Conservation (phyloP, 768 basidiomycete species). For the Kwoniella sp. region DNA sequence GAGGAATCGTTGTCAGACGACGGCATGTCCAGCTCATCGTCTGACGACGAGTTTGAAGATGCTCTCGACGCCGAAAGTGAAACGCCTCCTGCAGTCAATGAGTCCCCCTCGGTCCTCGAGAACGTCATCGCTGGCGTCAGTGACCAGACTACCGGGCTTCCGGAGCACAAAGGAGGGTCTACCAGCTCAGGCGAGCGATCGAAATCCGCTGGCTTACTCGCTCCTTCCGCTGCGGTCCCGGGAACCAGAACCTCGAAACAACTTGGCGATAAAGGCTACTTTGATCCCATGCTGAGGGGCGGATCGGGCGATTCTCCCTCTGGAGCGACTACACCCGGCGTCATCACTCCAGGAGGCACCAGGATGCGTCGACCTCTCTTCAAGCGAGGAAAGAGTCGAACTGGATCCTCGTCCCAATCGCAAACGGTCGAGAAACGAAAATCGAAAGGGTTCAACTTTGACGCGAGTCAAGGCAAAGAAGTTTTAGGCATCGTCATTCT, state of each 20-base stretch:
- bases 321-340: constrained; percentile 24
- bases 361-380: constrained; percentile 28
- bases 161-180: constrained; percentile 12
- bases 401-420: constrained; percentile 22
- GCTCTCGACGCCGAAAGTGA: constrained; percentile 41
- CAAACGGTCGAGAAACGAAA: constrained; percentile 47
- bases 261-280: constrained; percentile 37
- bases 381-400: constrained; percentile 29
- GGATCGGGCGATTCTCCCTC: constrained; percentile 18
- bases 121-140: constrained; percentile 10
- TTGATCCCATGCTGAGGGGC: constrained; percentile 29
- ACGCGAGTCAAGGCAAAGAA: constrained; percentile 67
- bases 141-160: constrained; percentile 21
- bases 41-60: constrained; percentile 44
- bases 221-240: constrained; percentile 10
- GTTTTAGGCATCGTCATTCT: constrained; percentile 93
- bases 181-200: constrained; percentile 20
- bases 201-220: constrained; percentile 27
- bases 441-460: constrained; percentile 63
- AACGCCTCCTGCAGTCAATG: constrained; percentile 11
- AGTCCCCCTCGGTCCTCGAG: constrained; percentile 25
- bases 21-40: constrained; percentile 42
- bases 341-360: constrained; percentile 41
- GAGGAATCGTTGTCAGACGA: constrained; percentile 49
- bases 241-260: constrained; percentile 25